A percentile compares a stretch with the other conserved stretches of the same genome.
Conservation (phyloP, 2,329 filamentous ascomycete species). For the Diplodia corticola region DNA sequence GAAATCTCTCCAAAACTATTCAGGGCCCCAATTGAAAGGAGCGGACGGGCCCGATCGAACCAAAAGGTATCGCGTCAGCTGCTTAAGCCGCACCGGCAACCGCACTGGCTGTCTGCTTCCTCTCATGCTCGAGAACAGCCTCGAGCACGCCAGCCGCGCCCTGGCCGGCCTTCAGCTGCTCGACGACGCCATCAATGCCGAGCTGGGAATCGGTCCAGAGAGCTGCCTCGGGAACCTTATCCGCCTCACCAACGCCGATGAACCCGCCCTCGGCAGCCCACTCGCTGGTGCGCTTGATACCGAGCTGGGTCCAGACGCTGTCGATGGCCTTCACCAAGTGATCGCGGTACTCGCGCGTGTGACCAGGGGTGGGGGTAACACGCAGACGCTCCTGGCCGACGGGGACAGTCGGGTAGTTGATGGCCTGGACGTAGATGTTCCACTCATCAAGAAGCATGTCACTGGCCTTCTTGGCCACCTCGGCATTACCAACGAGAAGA, state of each 20-base stretch:
- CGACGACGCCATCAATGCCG: conserved; percentile 59
- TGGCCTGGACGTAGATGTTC: conserved; percentile 95
- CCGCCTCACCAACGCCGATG: conserved; percentile 82
- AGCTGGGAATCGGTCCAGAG: conserved; percentile 93
- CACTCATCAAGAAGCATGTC: conserved; percentile 89
- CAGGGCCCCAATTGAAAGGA: conserved; percentile 18
- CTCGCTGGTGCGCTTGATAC: conserved; percentile 88
- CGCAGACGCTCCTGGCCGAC: conserved; percentile 96
- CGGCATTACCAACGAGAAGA: conserved; percentile 89
- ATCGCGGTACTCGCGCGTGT: conserved; percentile 80
- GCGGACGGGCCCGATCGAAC: conserved; percentile 15
- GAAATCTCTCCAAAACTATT: not conserved
- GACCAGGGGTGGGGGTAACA: conserved; percentile 93
- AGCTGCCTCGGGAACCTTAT: conserved; percentile 61
- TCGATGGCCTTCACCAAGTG: conserved; percentile 83
- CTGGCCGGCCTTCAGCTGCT: conserved; percentile 55
- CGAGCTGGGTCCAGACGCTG: conserved; percentile 82
- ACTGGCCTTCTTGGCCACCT: conserved; percentile 86
- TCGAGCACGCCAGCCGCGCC: conserved; percentile 50
- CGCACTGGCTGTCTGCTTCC: conserved; percentile 44
- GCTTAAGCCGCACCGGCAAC: conserved; percentile 43
- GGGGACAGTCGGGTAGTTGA: conserved; percentile 98
- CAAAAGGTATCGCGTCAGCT: not conserved
- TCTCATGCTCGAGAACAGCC: conserved; percentile 49
- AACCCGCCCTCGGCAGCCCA: conserved; percentile 93